Base-by-base conservation (phyloP, 306 rosid genomes). In the Datisca glomerata region DNA sequence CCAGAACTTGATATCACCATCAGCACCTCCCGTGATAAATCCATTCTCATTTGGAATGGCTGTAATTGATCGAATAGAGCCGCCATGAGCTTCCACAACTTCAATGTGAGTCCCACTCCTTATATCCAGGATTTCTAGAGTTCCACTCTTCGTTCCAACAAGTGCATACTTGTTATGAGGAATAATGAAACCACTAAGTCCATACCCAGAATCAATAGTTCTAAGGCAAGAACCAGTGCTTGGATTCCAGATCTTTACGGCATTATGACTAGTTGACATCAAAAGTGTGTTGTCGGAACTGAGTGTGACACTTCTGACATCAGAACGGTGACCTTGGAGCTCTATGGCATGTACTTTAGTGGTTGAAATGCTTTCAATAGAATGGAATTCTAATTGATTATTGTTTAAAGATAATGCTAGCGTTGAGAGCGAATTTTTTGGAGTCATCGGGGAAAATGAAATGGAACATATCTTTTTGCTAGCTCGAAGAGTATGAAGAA, bases 251-350 rank as follows among this genome's bases (percentile, higher is more conserved):
- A 89, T 74, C 72, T 89, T 89, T 18, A 74, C 86, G 1, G 93
- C 75, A 66, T 80, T 77, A 63, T 89, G 95, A 72, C 97, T 89
- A 40, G 95, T 89, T 60, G 97, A 89, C 89, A 89, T 65, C 70
- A 89, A 69, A 65, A 83, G 72, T 24, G 73, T 47, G 60, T 72
- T 89, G 65, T 89, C 97, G 1, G 91, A 80, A 65, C 95, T 83
- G 47, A 89, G 97, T 2, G 93, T 50, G 25, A 83, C 75, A 68
- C 97, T 83, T 65, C 93, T 74, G 47, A 89, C 66, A 66, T 74
- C 91, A 35, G 97, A 80, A 32, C 93, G 91, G 47, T 89, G 94
- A 28, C 97, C 97, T 41, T 80, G 95, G 51, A 89, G 95, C 59
- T 83, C 93, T 43, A 89, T 56, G 42, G 57, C 66, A 59, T 69